Evolutionary conservation across 108 stramenopile genomes (phyloP).

Genomic region (Cyclotella atomus): DNA sequence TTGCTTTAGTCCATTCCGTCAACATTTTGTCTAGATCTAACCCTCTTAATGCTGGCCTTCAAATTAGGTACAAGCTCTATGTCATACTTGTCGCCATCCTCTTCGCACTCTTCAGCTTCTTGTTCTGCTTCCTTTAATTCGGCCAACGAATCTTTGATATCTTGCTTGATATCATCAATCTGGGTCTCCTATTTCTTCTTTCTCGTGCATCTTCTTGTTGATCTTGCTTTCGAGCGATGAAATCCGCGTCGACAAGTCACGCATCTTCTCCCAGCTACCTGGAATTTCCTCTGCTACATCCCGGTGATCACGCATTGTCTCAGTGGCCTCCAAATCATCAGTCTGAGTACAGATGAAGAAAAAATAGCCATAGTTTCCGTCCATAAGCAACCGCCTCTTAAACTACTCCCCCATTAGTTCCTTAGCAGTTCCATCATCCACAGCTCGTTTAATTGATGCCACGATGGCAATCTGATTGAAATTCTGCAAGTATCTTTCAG

Average conservation of each 20-base stretch:
- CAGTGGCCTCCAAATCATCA: constrained; percentile 53
- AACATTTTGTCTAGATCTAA: too few relatives aligned
- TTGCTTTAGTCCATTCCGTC: constrained; percentile 14
- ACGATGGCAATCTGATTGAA: constrained; percentile 54
- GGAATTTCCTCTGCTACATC: constrained; percentile 45
- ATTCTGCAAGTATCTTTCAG: constrained; percentile 50
- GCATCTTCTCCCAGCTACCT: constrained; percentile 61
- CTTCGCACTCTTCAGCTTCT: constrained; percentile 8
- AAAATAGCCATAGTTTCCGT: constrained; percentile 54
- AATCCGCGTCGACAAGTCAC: constrained; percentile 23
- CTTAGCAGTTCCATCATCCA: constrained; percentile 55
- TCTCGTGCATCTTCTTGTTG: constrained; percentile 22
- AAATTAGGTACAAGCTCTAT: constrained; percentile 10
- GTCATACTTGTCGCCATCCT: constrained; percentile 18
- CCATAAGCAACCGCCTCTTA: constrained; percentile 59
- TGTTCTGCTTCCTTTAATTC: constrained; percentile 26
- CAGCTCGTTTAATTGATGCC: constrained; percentile 54
- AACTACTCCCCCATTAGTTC: constrained; percentile 60
- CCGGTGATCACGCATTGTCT: constrained; percentile 57
- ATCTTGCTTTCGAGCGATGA: constrained; percentile 16
- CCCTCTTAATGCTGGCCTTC: too few relatives aligned
- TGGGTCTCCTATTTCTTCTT: constrained; percentile 43
- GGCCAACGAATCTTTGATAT: constrained; percentile 9
- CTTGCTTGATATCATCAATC: constrained; percentile 30
- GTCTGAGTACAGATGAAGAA: constrained; percentile 62